Evolutionary conservation across 345 rosid species (phyloP).

Genomic region (Jatropha curcas): DNA sequence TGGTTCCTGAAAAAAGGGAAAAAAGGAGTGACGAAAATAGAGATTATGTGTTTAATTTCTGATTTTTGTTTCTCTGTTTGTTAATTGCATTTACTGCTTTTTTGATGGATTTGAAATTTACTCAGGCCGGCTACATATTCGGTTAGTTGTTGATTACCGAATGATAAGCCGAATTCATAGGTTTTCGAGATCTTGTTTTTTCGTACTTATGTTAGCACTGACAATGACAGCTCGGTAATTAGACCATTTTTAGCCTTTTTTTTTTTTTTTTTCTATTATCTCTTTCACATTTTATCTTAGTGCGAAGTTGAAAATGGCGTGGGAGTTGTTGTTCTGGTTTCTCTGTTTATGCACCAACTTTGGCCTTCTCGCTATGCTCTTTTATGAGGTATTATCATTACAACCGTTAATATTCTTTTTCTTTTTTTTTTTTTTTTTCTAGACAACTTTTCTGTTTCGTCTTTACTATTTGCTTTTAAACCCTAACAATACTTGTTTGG

Average conservation of each 20-base stretch:
- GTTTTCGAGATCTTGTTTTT: neutral
- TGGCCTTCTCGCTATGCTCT: conserved; percentile 66
- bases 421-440: too few species aligned
- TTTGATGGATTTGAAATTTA: neutral
- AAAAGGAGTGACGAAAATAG: neutral
- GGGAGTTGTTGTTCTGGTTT: conserved; percentile 63
- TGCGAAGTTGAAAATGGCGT: conserved; percentile 35
- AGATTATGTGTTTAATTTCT: neutral
- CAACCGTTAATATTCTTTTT: neutral
- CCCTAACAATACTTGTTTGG: neutral
- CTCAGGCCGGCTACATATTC: neutral
- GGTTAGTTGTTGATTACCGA: neutral
- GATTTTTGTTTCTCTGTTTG: neutral
- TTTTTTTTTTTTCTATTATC: too few species aligned
- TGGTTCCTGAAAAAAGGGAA: neutral
- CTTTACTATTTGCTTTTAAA: too few species aligned
- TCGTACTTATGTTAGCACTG: too few species aligned
- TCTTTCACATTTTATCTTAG: neutral
- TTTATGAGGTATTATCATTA: conserved; percentile 68
- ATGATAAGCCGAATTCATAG: neutral
- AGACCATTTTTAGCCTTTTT: too few species aligned
- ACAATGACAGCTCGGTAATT: too few species aligned
- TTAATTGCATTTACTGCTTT: neutral
- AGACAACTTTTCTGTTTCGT: too few species aligned
- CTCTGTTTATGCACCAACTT: conserved; percentile 52